Conservation (phyloP, 2,329 filamentous ascomycete genomes). For the Mycosphaerelloides madeirae region DNA sequence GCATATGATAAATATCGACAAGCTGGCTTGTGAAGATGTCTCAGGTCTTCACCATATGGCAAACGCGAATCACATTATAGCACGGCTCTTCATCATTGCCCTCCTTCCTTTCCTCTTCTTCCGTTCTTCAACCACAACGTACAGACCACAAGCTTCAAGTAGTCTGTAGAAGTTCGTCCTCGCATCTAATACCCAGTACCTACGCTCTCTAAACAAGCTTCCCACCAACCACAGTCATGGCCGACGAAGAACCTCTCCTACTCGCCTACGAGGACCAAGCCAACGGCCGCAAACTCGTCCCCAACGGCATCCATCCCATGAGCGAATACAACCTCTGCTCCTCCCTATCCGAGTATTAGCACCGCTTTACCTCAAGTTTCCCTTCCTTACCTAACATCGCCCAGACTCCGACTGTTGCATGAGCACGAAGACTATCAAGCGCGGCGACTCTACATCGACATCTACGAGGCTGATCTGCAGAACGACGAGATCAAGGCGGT, state of each 20-base stretch:
- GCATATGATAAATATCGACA: constrained; percentile 5
- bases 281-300: constrained; percentile 13
- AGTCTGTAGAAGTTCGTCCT: too few species aligned
- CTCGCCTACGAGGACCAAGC: constrained; percentile 16
- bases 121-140: not conserved
- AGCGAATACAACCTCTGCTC: constrained; percentile 11
- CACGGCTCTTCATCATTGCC: not conserved
- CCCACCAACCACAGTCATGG: not conserved
- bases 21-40: not conserved
- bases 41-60: not conserved
- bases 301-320: constrained; percentile 10
- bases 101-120: not conserved
- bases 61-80: not conserved
- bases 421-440: constrained; percentile 10
- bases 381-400: not conserved
- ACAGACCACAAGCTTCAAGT: not conserved
- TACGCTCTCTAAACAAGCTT: too few species aligned
- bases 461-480: constrained; percentile 15
- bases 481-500: constrained; percentile 6
- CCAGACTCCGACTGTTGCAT: constrained; percentile 13
- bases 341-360: constrained; percentile 8
- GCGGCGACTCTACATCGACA: constrained; percentile 10
- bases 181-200: too few species aligned
- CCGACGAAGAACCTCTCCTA: not conserved
- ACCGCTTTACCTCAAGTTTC: not conserved